Evolutionary conservation across 306 rosid genomes (phyloP).

Genomic region (Rosa lucieae): DNA sequence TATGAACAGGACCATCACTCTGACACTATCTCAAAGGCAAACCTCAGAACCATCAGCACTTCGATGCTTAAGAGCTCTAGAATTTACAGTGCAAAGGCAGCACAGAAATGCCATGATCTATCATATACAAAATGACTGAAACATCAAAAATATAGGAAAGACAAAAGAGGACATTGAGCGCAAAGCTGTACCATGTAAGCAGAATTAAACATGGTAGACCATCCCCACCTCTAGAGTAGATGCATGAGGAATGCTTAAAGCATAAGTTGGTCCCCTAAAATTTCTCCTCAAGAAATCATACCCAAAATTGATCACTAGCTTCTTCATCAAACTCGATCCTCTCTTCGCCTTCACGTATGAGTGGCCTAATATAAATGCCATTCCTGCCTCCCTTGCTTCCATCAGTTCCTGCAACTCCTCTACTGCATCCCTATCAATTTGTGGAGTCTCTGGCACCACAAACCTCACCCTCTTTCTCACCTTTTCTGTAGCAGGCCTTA

Average conservation of each 20-base stretch:
- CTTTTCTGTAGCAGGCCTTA: conserved; percentile 51
- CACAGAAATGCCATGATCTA: conserved; percentile 40
- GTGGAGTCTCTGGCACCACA: conserved; percentile 67
- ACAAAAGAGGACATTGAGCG: conserved; percentile 21
- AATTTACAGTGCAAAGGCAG: conserved; percentile 9
- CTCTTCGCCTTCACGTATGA: conserved; percentile 90
- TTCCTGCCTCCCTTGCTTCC: conserved; percentile 96
- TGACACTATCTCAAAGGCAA: conserved; percentile 6
- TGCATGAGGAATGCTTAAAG: conserved; percentile 83
- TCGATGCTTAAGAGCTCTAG: conserved; percentile 15
- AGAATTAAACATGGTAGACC: conserved; percentile 72
- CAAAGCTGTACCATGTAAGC: conserved; percentile 35
- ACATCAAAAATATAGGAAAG: conserved; percentile 5
- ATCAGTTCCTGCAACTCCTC: conserved; percentile 75
- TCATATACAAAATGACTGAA: conserved; percentile 36
- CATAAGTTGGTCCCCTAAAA: conserved; percentile 85
- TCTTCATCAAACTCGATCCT: conserved; percentile 83
- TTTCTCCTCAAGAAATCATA: conserved; percentile 94
- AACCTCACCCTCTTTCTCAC: conserved; percentile 79
- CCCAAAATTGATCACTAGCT: conserved; percentile 69
- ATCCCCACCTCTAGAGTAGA: conserved; percentile 96
- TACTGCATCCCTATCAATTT: conserved; percentile 51
- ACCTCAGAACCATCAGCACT: conserved; percentile 14
- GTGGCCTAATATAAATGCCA: conserved; percentile 95
- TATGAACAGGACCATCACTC: background rate